Base-by-base conservation (phyloP, 139 green algal species). In the Tetradesmus lagerheimii region DNA sequence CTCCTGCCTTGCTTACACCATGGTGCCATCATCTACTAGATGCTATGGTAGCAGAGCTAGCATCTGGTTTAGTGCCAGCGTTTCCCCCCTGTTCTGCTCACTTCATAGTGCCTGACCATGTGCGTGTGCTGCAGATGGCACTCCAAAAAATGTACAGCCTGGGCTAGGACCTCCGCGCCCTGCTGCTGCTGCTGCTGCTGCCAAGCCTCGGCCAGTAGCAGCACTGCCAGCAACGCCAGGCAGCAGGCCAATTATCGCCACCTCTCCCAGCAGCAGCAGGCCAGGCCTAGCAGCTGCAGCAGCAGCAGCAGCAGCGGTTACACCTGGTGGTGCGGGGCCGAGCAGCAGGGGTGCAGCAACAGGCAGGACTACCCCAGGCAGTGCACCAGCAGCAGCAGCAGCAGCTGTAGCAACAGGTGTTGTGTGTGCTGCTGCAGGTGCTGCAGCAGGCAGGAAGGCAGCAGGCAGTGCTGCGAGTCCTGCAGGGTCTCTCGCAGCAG, bases 101-200 rank as follows among this genome's bases (percentile, higher is more conserved):
- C 9, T 64, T 37, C 78, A 20, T 57, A 74, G n/a, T 41, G n/a
- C n/a, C 1, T 67, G 16, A 15, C 80, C 50, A 34, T 25, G 14
- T 57, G 43, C 9, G 3, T 67, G 8, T 31, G 75, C 71, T 53
- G 35, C 86, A 90, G 86, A 90, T 47, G 86, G 86, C 75, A 83
- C 86, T 6, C 86, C 86, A 9, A 50, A 57, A 27, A 83, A 83
- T 57, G 86, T 90, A 18, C 43, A 50, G 31, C 86, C 86, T 20
- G 75, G 86, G 9, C 78, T 77, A 12, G 86, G 86, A 23, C 86
- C 86, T 11, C 86, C 86, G 38, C 67, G 25, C 53, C 86, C 86
- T 74, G 85, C 85, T 47, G 84, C 64, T 45, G 31, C 37, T 66
- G 79, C 39, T 64, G 23, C 39, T 37, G 78, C 39, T 8, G 78